Conservation (phyloP, 805 yeast genomes). For the Ogataea minuta region DNA sequence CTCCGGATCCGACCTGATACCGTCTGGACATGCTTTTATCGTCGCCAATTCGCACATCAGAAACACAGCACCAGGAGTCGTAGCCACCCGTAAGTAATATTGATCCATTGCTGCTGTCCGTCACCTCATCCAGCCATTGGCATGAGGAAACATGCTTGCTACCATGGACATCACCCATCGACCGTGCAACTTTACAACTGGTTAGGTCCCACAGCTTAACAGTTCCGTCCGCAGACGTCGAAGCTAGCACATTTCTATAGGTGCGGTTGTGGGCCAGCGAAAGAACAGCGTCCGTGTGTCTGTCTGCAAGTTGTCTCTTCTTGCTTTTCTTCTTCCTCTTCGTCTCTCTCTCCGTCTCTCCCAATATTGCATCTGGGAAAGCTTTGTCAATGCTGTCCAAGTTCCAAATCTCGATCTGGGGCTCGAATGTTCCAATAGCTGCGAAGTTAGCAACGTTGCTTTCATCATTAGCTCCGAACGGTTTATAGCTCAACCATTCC, state of each 20-base stretch:
- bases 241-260: slow-evolving; percentile 83
- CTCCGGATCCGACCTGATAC: slow-evolving; percentile 53
- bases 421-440: slow-evolving; percentile 96
- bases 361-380: slow-evolving; percentile 90
- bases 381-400: slow-evolving; percentile 89
- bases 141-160: slow-evolving; percentile 80
- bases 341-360: slow-evolving; percentile 59
- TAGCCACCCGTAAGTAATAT: slow-evolving; percentile 89
- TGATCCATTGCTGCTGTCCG: slow-evolving; percentile 47
- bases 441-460: slow-evolving; percentile 80
- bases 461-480: slow-evolving; percentile 45
- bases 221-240: slow-evolving; percentile 94
- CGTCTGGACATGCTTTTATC: slow-evolving; percentile 57
- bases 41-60: slow-evolving; percentile 79
- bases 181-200: slow-evolving; percentile 71
- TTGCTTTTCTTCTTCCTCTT: slow-evolving; percentile 50
- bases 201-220: slow-evolving; percentile 94
- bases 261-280: slow-evolving; percentile 78
- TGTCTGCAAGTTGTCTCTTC: slow-evolving; percentile 58
- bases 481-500: slow-evolving; percentile 86
- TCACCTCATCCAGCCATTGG: slow-evolving; percentile 69
- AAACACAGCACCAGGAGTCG: slow-evolving; percentile 76
- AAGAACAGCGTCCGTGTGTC: slow-evolving; percentile 92
- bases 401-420: slow-evolving; percentile 96
- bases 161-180: slow-evolving; percentile 68